Evolutionary conservation across 2,329 filamentous ascomycete genomes (phyloP), one percentile per base, ranked within the genome.

Genomic region (Fusarium sp.): DNA sequence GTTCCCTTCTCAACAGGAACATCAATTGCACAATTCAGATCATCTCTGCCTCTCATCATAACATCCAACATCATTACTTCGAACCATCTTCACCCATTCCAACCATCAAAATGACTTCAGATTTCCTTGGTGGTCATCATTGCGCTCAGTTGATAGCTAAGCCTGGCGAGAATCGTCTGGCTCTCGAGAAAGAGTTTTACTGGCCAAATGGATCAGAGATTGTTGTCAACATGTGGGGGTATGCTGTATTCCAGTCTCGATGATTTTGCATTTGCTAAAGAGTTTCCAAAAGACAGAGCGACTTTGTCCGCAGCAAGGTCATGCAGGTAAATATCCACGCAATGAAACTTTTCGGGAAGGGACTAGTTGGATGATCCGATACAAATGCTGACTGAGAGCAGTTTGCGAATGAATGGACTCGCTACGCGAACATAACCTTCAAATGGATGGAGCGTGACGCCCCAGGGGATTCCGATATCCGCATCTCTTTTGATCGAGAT

Each of bases 161-260:
- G 12, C 20, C 30, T 8, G 22, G 48, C 16, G 48, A 51, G 16
- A 24, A 51, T 16, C 48, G 48, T 0, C 32, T 51, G 12, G 22
- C 48, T 3, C 48, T 51, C 2, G 30, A 51, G 30, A 51, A 51
- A 22, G 8, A 51, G 30, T 24, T 38, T 3, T 51, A 51, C 5
- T 38, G 48, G 48, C 48, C 48, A 11, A 51, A 51, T 51, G 48
- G 48, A 15, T 51, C 30, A 0, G 48, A 51, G 48, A 38, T 51
- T 15, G 8, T 51, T 6, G 48, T 51, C 11, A 51, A 51, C 22
- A 51, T 51, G 48, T 51, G 48, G 48, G 48, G 48, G 48, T 51
- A 51, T 25, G 48, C 0, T 8, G 5, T n/a, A 38, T 2, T 20
- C 12, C 6, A 25, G 15, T 24, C 12, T 6, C 8, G 1, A 51